Base-by-base conservation (phyloP, 1,284 basidiomycete genomes). In the Ganoderma lingzhi region DNA sequence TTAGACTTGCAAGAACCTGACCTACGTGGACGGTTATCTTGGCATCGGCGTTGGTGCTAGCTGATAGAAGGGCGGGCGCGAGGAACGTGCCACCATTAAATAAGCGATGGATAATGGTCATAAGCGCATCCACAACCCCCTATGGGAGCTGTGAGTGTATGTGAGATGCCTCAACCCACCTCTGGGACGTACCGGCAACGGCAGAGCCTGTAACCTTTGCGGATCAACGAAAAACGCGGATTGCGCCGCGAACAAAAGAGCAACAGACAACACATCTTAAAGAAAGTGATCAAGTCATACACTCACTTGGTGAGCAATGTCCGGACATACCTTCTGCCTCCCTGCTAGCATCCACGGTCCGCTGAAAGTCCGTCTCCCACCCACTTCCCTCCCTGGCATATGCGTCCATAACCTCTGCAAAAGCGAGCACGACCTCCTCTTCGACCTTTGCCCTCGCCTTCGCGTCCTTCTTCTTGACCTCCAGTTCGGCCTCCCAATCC, bases 331-430 rank as follows among this genome's bases (percentile, higher is more conserved):
- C 74, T 70, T 75, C 71, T 30, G 75, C 68, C 78, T 71, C 76
- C 74, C 80, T 81, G 71, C 86, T 82, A 6, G 82, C 80, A 19
- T 80, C 80, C 28, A 68, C 55, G 4, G 63, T 56, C 41, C 85
- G 84, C 65, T 84, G 83, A 75, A 93, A 93, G 74, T 93, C 91
- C 61, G 81, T 84, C 75, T 89, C 88, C 92, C 92, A 93, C 42
- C 85, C 86, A 45, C 80, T 80, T 30, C 75, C 71, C 60, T 74
- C 75, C 64, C 78, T 76, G 28, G 79, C 80, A 71, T 89, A 87
- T n/a, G 84, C 77, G 72, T 93, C 92, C 78, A 93, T 86, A 9
- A 89, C 85, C 76, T 93, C 92, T 9, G 93, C 92, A 42, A 93
- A 82, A 4, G 90, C 86, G 41, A 94, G 81, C 19, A 93, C 83